phyloP scores from a whole-genome alignment of 805 yeast species.

The Hanseniaspora singularis region DNA sequence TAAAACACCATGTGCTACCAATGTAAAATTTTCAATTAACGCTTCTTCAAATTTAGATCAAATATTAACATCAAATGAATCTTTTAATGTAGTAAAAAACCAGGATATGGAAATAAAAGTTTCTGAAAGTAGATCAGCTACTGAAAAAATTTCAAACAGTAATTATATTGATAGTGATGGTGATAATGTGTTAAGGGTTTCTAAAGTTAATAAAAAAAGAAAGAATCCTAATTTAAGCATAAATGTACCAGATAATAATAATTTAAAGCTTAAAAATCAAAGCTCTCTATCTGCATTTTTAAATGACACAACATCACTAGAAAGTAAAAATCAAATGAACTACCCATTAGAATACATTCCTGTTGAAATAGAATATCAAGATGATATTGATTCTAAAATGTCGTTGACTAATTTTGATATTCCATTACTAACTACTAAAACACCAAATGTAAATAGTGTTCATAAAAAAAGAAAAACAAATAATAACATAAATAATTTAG shows the following conservation, averaged over 20 bases:
- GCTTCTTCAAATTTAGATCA: neutral
- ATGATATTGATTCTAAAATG: slow-evolving; percentile 13
- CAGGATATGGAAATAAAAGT: neutral
- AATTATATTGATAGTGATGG: neutral
- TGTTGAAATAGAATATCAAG: slow-evolving; percentile 30
- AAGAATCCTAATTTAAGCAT: slow-evolving; percentile 3
- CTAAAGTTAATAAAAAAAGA: too few species aligned
- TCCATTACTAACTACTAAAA: neutral
- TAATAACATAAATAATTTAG: slow-evolving; percentile 15
- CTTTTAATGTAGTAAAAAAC: too few species aligned
- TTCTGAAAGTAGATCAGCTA: too few species aligned
- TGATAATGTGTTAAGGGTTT: too few species aligned
- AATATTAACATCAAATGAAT: neutral
- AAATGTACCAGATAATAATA: slow-evolving; percentile 15
- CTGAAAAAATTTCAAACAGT: neutral
- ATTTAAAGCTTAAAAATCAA: slow-evolving; percentile 9
- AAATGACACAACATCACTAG: neutral
- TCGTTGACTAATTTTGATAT: slow-evolving; percentile 2
- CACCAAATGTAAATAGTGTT: neutral
- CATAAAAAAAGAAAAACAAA: slow-evolving; percentile 7
- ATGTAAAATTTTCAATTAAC: neutral
- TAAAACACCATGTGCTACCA: slow-evolving; percentile 3
- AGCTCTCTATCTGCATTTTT: neutral
- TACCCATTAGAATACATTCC: slow-evolving; percentile 63
- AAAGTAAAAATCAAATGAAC: slow-evolving; percentile 33